These are phyloP conservation scores for Dictyostelium discoideum DNA, from an alignment of 78 protist genomes.

Conservation along the genomic window DNA sequence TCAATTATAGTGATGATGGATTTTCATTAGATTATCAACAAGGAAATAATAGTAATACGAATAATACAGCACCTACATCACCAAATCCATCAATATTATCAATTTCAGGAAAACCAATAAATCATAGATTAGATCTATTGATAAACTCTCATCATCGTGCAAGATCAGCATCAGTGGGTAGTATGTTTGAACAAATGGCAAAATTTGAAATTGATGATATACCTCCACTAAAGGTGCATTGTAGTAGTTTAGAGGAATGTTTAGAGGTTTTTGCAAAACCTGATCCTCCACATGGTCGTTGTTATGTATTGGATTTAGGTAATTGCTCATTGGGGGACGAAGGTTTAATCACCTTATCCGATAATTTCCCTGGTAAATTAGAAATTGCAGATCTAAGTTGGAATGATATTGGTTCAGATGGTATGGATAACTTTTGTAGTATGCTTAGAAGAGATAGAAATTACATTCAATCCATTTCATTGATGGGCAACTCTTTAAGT, in stretches of 20 bases:
- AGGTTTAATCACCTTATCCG: slow-evolving; percentile 2
- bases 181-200: slow-evolving; percentile 15
- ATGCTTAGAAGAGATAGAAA: slow-evolving; percentile 22
- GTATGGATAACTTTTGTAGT: slow-evolving; percentile 2
- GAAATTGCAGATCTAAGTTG: slow-evolving; percentile 70
- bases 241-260: slow-evolving; percentile 43
- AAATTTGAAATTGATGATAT: slow-evolving; percentile 56
- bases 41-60: not conserved
- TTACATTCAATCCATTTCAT: slow-evolving; percentile 20
- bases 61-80: not conserved
- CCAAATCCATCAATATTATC: not conserved
- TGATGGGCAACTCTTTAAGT: slow-evolving; percentile 35
- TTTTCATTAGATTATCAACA: not conserved
- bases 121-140: slow-evolving; percentile 2
- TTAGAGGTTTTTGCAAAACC: slow-evolving; percentile 42
- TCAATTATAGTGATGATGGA: not conserved
- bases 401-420: slow-evolving; percentile 54
- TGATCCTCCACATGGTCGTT: slow-evolving; percentile 45
- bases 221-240: slow-evolving; percentile 71
- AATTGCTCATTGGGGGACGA: slow-evolving; percentile 64
- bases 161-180: slow-evolving; percentile 56
- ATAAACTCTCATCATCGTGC: not conserved
- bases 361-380: slow-evolving; percentile 22
- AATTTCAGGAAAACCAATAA: not conserved
- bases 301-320: slow-evolving; percentile 53